These are phyloP conservation scores for Fusarium heterosporum DNA, from an alignment of 2,329 filamentous ascomycete genomes.

Conservation along the genomic window DNA sequence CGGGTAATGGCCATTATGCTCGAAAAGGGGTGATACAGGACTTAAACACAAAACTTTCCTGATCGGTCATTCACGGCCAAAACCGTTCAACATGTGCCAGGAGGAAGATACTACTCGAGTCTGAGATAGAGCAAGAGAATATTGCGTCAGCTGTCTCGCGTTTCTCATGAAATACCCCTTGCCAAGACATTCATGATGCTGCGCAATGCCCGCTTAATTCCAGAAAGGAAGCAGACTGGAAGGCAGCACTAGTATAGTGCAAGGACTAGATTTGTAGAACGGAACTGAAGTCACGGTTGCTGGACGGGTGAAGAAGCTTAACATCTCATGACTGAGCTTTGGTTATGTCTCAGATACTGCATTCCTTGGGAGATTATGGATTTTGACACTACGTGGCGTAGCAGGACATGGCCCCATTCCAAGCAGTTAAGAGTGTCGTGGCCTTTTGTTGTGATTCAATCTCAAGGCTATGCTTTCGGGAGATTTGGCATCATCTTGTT, in stretches of 20 bases:
- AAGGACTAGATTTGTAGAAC: neutral
- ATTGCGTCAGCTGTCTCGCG: slow-evolving; percentile 7
- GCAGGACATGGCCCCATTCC: slow-evolving; percentile 21
- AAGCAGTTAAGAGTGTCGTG: neutral
- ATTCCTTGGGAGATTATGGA: slow-evolving; percentile 36
- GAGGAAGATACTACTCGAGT: neutral
- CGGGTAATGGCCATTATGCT: neutral
- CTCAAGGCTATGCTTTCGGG: slow-evolving; percentile 20
- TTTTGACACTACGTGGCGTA: slow-evolving; percentile 5
- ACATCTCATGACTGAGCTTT: neutral
- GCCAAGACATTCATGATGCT: slow-evolving; percentile 11
- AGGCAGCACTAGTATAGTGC: neutral
- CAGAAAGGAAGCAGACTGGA: neutral
- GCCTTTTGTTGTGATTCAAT: slow-evolving; percentile 4
- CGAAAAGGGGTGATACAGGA: neutral
- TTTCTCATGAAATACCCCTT: slow-evolving; percentile 12
- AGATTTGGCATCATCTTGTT: neutral
- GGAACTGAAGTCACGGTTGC: neutral
- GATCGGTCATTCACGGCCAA: neutral
- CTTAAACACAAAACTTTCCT: neutral
- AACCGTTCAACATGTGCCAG: neutral
- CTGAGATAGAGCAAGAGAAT: neutral
- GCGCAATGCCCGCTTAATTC: neutral
- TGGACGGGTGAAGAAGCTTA: neutral
- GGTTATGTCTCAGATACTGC: slow-evolving; percentile 21